phyloP scores from a whole-genome alignment of 169 alveolate genomes.

The Eimeria zaria region DNA sequence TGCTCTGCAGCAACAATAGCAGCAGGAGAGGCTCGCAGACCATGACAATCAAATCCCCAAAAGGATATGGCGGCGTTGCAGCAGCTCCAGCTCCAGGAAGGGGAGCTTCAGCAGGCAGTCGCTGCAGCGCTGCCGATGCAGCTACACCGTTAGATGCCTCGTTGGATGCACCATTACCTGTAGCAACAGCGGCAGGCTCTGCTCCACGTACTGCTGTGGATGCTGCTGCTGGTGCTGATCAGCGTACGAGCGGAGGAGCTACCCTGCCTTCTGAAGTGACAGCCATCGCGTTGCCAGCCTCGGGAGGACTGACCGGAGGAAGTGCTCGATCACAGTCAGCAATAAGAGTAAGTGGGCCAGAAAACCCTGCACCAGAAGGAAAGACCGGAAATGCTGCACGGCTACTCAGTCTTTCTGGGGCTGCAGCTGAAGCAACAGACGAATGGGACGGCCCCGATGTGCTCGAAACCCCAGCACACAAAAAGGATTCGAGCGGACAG shows the following conservation, averaged over 20 bases:
- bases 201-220: neutral
- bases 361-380: neutral
- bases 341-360: neutral
- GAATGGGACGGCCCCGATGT: slow-evolving; percentile 62
- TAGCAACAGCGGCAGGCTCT: neutral
- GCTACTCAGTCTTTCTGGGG: neutral
- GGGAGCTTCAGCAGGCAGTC: slow-evolving; percentile 20
- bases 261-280: neutral
- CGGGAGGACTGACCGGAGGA: neutral
- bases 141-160: neutral
- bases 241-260: neutral
- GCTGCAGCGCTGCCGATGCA: slow-evolving; percentile 12
- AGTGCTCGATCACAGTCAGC: neutral
- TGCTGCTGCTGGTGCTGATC: neutral
- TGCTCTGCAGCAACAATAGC: neutral
- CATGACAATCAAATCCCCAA: neutral
- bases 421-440: slow-evolving; percentile 54
- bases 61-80: neutral
- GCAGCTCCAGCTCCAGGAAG: neutral
- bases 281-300: neutral
- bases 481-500: neutral
- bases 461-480: neutral
- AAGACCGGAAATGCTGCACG: neutral
- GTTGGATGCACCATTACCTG: neutral
- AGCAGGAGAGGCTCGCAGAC: neutral